phyloP scores from a whole-genome alignment of 257 asterid genomes.

The Buddleja alternifolia region DNA sequence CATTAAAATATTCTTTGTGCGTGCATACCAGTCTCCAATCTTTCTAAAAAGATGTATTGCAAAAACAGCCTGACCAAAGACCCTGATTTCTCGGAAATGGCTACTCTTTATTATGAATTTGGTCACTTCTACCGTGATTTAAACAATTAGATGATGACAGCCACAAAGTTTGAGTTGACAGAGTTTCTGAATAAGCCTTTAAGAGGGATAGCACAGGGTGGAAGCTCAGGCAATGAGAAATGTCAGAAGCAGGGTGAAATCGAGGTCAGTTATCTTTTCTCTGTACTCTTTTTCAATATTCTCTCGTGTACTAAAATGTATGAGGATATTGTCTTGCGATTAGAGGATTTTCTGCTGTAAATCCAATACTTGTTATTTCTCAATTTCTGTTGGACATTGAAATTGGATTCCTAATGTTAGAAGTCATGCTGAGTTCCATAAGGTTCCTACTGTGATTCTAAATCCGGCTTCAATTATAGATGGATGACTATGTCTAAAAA shows the following conservation, averaged over 20 bases:
- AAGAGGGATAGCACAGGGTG: no score
- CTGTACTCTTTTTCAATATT: neutral
- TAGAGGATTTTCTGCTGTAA: neutral
- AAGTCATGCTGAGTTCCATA: neutral
- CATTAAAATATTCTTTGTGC: no score
- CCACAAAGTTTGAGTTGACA: neutral
- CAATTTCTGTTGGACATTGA: neutral
- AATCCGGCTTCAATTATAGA: no score
- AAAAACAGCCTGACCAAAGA: no score
- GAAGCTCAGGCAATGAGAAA: no score
- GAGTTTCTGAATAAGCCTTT: no score
- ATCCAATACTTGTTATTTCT: neutral
- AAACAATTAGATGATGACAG: neutral
- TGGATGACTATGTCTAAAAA: no score
- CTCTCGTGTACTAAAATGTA: neutral
- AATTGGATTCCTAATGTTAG: neutral
- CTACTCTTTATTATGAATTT: no score
- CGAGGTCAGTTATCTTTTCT: conserved; percentile 15
- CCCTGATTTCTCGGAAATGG: no score
- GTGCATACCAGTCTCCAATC: neutral
- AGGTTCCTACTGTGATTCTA: no score
- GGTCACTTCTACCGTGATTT: no score
- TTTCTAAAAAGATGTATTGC: no score
- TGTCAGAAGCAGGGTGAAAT: conserved; percentile 1
- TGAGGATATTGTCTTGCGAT: neutral